Evolutionary conservation across 164 flowering plant genomes (phyloP).

Genomic region (Liquidambar formosana): DNA sequence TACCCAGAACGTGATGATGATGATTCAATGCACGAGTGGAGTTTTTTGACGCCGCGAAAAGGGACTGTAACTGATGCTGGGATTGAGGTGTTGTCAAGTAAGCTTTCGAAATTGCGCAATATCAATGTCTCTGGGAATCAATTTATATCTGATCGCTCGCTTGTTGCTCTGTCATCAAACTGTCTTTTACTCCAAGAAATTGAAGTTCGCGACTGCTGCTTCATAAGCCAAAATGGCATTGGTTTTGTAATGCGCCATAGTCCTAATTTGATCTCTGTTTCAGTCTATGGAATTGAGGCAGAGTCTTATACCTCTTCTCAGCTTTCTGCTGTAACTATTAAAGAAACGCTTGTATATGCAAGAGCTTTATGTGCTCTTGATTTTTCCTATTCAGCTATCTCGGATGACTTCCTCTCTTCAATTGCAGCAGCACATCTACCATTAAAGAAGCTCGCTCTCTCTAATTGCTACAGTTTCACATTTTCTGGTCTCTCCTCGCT

Average conservation of each 20-base stretch:
- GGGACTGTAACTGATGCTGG: conserved; percentile 42
- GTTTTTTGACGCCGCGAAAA: neutral
- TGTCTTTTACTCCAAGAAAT: conserved; percentile 41
- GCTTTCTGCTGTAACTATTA: conserved; percentile 5
- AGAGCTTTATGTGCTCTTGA: conserved; percentile 32
- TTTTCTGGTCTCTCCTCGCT: conserved; percentile 35
- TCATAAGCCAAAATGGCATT: conserved; percentile 38
- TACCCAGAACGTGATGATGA: conserved; percentile 27
- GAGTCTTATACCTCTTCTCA: neutral
- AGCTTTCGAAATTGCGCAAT: conserved; percentile 30
- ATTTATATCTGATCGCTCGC: conserved; percentile 45
- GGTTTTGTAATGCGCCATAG: conserved; percentile 18
- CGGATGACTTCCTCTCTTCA: conserved; percentile 43
- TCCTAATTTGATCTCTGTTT: conserved; percentile 35
- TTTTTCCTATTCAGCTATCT: conserved; percentile 34
- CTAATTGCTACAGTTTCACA: conserved; percentile 34
- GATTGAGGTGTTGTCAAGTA: conserved; percentile 30
- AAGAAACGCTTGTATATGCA: conserved; percentile 17
- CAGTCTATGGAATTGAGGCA: conserved; percentile 21
- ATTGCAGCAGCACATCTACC: conserved; percentile 40
- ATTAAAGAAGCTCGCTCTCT: conserved; percentile 34
- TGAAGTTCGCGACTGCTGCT: conserved; percentile 33
- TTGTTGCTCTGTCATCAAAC: conserved; percentile 29
- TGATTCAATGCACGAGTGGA: neutral
- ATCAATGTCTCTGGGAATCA: conserved; percentile 53